Base-by-base conservation (phyloP, 805 yeast genomes). In the Lachancea dasiensis region DNA sequence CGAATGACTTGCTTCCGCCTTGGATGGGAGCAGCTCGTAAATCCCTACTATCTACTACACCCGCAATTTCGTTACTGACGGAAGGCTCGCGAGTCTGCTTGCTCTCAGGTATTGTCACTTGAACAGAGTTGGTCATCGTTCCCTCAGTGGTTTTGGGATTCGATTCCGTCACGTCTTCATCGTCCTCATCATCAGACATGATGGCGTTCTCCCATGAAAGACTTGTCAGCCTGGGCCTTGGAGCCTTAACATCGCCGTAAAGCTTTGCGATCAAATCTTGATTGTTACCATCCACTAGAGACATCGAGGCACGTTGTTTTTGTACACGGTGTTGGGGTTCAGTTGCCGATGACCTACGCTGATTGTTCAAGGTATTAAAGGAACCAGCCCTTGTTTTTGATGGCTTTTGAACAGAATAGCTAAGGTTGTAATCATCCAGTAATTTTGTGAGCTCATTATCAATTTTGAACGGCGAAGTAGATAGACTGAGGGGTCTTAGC, bases 291-390 rank as follows among this genome's bases (percentile, higher is more conserved):
- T 53, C 58, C 21, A 52, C 39, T 20, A 47, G 41, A 15, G 61
- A 55, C 41, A 53, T 46, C 2, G 61, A 54, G 9, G 51, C 43
- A 22, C 60, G 55, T 22, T 48, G 54, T 24, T 56, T 56, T 27
- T 47, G 48, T 14, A 56, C 40, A n/a, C 59, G 54, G 29, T 48
- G 48, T 17, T 25, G 45, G 10, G 35, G 33, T 15, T 42, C 45
- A n/a, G 38, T 31, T 24, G 14, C 27, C 9, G 45, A 42, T 5
- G 31, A 18, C 13, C 31, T 32, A 6, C 41, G 27, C 3, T 40
- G 27, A n/a, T 31, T 38, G 31, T 32, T 38, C 5, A 33, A 17
- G 18, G 32, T 33, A 10, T 34, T 42, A 20, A 42, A 42, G 18
- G 45, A 42, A 7, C 38, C 38, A 16, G 45, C 25, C 32, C 45